These are phyloP conservation scores for Erigeron philadelphicus DNA, from an alignment of 140 eudicot genomes.

Conservation along the genomic window DNA sequence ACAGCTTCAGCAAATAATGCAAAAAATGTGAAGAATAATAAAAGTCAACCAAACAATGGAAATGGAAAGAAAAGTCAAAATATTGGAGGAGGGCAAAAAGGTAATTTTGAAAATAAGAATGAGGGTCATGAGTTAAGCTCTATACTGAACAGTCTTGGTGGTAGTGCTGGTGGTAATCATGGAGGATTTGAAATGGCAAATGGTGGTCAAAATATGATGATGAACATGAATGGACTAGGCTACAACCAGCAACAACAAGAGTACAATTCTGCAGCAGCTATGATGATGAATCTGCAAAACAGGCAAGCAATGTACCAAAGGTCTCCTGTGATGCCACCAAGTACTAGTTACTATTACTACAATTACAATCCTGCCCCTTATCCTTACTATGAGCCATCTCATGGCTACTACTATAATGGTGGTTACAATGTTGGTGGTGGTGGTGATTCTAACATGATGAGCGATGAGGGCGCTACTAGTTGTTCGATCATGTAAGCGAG, in stretches of 20 bases:
- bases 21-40: slow-evolving; percentile 18
- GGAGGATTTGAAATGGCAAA: slow-evolving; percentile 40
- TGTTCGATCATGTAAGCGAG: slow-evolving; percentile 69
- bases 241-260: slow-evolving; percentile 35
- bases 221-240: slow-evolving; percentile 42
- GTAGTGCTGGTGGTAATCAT: slow-evolving; percentile 32
- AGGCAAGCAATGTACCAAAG: slow-evolving; percentile 63
- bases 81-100: slow-evolving; percentile 36
- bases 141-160: slow-evolving; percentile 37
- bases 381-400: slow-evolving; percentile 23
- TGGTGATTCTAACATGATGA: slow-evolving; percentile 40
- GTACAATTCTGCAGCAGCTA: slow-evolving; percentile 29
- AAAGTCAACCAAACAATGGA: slow-evolving; percentile 45
- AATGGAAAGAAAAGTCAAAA: slow-evolving; percentile 43
- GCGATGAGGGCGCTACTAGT: slow-evolving; percentile 55
- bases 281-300: slow-evolving; percentile 64
- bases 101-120: slow-evolving; percentile 18
- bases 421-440: slow-evolving; percentile 26
- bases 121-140: slow-evolving; percentile 35
- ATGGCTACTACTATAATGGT: slow-evolving; percentile 19
- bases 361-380: slow-evolving; percentile 41
- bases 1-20: slow-evolving; percentile 26
- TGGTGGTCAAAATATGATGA: slow-evolving; percentile 36
- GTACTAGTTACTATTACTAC: slow-evolving; percentile 53
- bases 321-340: slow-evolving; percentile 60